Conservation (phyloP, 1,284 basidiomycete species). For the Pterulicium gracile region DNA sequence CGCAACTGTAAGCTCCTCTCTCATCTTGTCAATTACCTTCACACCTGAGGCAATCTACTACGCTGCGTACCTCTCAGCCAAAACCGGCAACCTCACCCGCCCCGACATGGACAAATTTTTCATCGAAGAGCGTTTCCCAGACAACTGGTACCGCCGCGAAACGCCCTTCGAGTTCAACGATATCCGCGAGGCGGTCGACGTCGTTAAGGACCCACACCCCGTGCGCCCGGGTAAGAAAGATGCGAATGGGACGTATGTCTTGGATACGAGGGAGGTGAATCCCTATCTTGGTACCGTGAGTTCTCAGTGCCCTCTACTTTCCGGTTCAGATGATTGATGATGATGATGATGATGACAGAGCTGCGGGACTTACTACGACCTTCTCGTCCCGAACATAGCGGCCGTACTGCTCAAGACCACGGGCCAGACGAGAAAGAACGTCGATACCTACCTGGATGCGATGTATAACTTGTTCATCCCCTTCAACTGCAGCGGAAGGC, state of each 20-base stretch:
- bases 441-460: neutral
- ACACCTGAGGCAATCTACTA: neutral
- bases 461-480: neutral
- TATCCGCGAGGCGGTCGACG: neutral
- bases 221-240: neutral
- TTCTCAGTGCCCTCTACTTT: neutral
- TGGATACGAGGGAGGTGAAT: neutral
- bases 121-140: neutral
- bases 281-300: neutral
- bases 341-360: neutral
- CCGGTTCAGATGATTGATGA: neutral
- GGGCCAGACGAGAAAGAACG: neutral
- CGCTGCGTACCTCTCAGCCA: neutral
- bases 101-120: neutral
- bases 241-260: neutral
- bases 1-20: constrained; percentile 1
- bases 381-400: neutral
- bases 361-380: neutral
- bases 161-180: neutral
- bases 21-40: no score
- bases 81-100: neutral
- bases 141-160: neutral
- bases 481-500: no score
- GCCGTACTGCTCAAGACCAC: neutral
- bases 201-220: neutral